Evolutionary conservation across 140 eudicot genomes (phyloP).

Genomic region (Bidens hawaiensis): DNA sequence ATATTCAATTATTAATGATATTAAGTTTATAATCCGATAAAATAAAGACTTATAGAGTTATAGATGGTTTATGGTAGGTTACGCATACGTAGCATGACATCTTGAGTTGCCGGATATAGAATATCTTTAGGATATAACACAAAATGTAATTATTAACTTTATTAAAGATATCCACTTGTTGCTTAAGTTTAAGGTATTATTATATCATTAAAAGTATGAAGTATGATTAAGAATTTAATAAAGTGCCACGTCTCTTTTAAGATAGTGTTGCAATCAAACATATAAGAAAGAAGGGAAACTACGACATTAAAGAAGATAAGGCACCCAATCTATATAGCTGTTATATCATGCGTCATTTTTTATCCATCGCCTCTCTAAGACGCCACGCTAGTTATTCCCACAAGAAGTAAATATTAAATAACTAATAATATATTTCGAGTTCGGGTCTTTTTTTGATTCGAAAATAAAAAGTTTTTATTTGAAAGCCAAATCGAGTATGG

Average conservation of each 20-base stretch:
- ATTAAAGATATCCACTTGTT: background rate
- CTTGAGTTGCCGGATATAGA: background rate
- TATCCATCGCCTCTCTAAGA: conserved; percentile 8
- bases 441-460: too few relatives aligned
- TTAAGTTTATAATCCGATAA: too few relatives aligned
- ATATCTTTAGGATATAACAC: background rate
- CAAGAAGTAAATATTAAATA: too few relatives aligned
- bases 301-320: conserved; percentile 13
- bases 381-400: conserved; percentile 11
- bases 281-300: background rate
- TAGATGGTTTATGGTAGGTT: background rate
- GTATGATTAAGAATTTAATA: background rate
- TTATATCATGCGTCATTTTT: conserved; percentile 11
- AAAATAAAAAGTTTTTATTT: too few relatives aligned
- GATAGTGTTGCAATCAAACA: conserved; percentile 5
- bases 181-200: background rate
- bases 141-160: background rate
- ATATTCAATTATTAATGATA: background rate
- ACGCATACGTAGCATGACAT: background rate
- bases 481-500: too few relatives aligned
- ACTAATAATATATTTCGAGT: too few relatives aligned
- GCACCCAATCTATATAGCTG: background rate
- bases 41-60: background rate
- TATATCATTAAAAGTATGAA: background rate
- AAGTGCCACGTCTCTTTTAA: background rate